Evolutionary conservation across 1,139 yeast species (phyloP).

Genomic region (Debaryomyces singareniensis): DNA sequence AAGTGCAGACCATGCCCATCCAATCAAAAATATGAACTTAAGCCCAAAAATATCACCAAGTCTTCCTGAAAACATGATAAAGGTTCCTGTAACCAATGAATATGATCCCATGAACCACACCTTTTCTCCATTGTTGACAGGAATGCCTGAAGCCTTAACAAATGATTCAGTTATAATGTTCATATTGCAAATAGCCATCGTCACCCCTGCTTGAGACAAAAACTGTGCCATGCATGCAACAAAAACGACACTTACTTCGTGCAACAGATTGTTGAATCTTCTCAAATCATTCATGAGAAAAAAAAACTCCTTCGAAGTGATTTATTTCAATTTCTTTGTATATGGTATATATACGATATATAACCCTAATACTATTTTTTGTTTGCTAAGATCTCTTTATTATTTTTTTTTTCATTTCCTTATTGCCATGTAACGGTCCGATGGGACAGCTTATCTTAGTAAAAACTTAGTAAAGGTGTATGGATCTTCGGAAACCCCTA

Average conservation of each 20-base stretch:
- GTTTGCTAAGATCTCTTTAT: too few species aligned
- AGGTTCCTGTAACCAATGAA: constrained; percentile 56
- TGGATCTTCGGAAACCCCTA: too few species aligned
- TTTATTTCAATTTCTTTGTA: too few species aligned
- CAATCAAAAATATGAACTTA: constrained; percentile 39
- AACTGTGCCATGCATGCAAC: constrained; percentile 36
- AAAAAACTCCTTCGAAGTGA: too few species aligned
- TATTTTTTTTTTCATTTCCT: too few species aligned
- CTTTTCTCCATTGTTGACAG: constrained; percentile 17
- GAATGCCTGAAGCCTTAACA: constrained; percentile 8
- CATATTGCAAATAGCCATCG: constrained; percentile 37
- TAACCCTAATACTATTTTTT: too few species aligned
- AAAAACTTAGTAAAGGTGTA: too few species aligned
- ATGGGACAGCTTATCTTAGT: too few species aligned
- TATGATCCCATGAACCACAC: constrained; percentile 57
- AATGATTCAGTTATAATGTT: constrained; percentile 28
- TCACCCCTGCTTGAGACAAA: constrained; percentile 31
- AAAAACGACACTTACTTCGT: constrained; percentile 24
- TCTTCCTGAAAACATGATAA: constrained; percentile 55
- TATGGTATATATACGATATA: too few species aligned
- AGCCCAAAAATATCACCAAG: constrained; percentile 63
- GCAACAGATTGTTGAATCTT: too few species aligned
- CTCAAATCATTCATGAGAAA: too few species aligned
- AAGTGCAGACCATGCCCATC: constrained; percentile 41
- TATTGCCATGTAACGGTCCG: too few species aligned